A percentile compares a stretch with the other conserved stretches of the same genome.
Conservation (phyloP, 441 rosid species). For the Adansonia madagascariensis region DNA sequence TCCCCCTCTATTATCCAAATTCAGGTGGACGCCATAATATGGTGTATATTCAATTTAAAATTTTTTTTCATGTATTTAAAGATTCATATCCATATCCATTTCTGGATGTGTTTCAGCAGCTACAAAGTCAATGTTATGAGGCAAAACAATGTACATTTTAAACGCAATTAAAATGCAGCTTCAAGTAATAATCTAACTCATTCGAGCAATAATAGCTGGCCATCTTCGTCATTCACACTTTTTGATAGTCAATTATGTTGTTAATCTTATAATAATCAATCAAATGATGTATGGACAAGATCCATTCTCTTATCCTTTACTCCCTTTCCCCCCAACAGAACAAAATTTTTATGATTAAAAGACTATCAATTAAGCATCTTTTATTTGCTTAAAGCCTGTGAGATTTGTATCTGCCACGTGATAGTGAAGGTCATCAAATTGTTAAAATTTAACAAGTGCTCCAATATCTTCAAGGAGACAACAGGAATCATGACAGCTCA, state of each 20-base stretch:
- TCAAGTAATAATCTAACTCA: not conserved
- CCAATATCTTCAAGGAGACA: not conserved
- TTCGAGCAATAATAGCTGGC: not conserved
- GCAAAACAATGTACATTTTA: not conserved
- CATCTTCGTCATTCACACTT: not conserved
- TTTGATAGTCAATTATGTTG: not conserved
- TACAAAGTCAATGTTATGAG: not conserved
- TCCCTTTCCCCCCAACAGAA: not conserved
- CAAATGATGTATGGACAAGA: not conserved
- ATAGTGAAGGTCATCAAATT: not conserved
- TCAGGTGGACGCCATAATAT: no score
- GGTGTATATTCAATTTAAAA: no score
- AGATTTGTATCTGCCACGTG: not conserved
- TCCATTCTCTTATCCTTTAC: not conserved
- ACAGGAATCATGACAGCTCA: slow-evolving; percentile 15
- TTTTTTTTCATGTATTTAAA: no score
- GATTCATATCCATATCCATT: no score
- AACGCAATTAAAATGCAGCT: no score
- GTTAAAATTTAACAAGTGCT: not conserved
- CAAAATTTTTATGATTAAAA: not conserved
- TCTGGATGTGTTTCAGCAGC: not conserved
- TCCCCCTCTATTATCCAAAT: not conserved
- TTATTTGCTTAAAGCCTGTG: not conserved
- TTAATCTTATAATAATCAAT: no score
- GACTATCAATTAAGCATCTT: not conserved